These are phyloP conservation scores for Diaporthe citri DNA, from an alignment of 2,329 filamentous ascomycete genomes.

Conservation along the genomic window DNA sequence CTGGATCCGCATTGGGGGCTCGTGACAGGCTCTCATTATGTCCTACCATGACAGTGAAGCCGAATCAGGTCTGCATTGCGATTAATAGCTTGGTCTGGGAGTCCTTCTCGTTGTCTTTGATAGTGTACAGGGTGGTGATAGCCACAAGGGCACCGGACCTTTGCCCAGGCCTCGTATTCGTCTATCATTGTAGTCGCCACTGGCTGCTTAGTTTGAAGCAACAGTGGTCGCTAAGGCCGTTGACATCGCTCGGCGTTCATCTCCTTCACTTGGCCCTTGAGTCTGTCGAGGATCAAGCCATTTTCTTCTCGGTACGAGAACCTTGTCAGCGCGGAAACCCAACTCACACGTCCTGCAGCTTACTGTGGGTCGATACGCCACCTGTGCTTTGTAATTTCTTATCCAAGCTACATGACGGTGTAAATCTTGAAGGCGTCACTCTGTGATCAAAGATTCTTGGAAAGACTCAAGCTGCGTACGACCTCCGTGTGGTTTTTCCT, in stretches of 20 bases:
- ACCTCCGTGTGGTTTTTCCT: no score
- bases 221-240: background rate
- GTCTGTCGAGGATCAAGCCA: background rate
- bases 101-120: background rate
- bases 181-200: background rate
- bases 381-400: background rate
- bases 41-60: background rate
- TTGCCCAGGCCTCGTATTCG: background rate
- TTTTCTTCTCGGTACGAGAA: background rate
- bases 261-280: background rate
- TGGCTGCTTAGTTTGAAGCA: background rate
- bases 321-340: background rate
- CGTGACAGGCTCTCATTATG: background rate
- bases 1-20: background rate
- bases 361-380: background rate
- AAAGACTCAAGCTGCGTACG: no score
- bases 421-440: background rate
- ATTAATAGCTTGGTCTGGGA: background rate
- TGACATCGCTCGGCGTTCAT: background rate
- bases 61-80: constrained; percentile 12
- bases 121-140: background rate
- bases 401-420: no score
- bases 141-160: background rate
- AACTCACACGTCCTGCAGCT: background rate
- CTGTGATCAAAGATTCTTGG: background rate